Evolutionary conservation across 176 grass and related monocot genomes (phyloP).

Genomic region (Phoenix dactylifera): DNA sequence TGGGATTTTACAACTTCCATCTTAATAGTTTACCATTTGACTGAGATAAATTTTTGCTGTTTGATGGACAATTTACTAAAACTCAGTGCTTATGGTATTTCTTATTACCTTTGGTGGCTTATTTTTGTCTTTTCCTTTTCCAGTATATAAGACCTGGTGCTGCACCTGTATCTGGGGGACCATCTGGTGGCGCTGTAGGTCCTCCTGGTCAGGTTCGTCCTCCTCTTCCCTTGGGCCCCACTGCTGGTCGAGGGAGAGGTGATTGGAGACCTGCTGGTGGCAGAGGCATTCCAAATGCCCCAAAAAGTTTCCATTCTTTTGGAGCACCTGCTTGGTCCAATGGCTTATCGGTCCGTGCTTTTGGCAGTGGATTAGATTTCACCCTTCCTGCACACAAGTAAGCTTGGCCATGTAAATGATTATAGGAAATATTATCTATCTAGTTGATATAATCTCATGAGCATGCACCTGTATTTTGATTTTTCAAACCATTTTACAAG

Average conservation of each 20-base stretch:
- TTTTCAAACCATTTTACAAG: too few relatives aligned
- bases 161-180: slow-evolving; percentile 31
- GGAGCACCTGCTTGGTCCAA: slow-evolving; percentile 63
- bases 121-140: not conserved
- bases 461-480: too few relatives aligned
- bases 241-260: slow-evolving; percentile 73
- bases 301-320: slow-evolving; percentile 64
- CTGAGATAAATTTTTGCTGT: too few relatives aligned
- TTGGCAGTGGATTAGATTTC: slow-evolving; percentile 73
- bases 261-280: slow-evolving; percentile 76
- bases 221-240: slow-evolving; percentile 41
- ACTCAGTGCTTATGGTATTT: too few relatives aligned
- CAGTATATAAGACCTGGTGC: slow-evolving; percentile 89
- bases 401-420: slow-evolving; percentile 25
- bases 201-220: slow-evolving; percentile 54
- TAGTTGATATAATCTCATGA: too few relatives aligned
- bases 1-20: too few relatives aligned
- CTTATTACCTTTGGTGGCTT: too few relatives aligned
- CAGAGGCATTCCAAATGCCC: slow-evolving; percentile 45
- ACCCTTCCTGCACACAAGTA: slow-evolving; percentile 94
- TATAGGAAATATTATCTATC: too few relatives aligned
- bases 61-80: too few relatives aligned
- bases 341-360: slow-evolving; percentile 45
- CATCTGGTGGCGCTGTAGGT: slow-evolving; percentile 37
- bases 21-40: too few relatives aligned